Evolutionary conservation across 805 yeast species (phyloP), one percentile per base, ranked within the genome.

Genomic region (Saccharomycopsis babjevae): DNA sequence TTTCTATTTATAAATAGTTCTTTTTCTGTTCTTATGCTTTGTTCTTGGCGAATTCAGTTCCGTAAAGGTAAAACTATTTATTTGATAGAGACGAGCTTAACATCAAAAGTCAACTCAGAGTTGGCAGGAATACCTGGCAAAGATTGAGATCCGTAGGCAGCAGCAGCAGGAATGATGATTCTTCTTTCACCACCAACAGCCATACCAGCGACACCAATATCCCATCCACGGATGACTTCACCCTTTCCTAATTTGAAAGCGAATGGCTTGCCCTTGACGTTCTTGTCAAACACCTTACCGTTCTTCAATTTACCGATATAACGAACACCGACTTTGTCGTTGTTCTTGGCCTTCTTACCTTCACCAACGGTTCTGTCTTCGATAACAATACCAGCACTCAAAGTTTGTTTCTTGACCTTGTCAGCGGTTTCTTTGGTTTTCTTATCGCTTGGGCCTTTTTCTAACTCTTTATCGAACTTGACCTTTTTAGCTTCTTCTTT

Each of bases 181-280:
- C 98, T 86, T 83, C 99, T 92, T 82, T 94, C 99, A 72, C 98
- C 98, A 71, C 97, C 97, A 72, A 89, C 96, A 61, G 96, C 85
- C 97, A 94, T 92, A 73, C 98, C 98, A 62, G 93, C 91, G 69
- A 94, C 94, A 81, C 99, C 99, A 71, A 93, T 82, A 73, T 94
- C 99, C 89, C 97, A 94, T 67, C 98, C 99, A 76, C 89, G 89
- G 80, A 94, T 94, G 68, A 96, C 97, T 78, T 94, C 99, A 72
- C 98, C 99, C 74, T 87, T 88, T 70, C 99, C 99, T 69, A 94
- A 82, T 65, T 83, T 83, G 77, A 94, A 94, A 66, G 77, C 76
- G 76, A 94, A 94, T 71, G 99, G 99, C 80, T 90, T 93, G 70
- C 99, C 99, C 67, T 86, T 81, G 68, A 97, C 90, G 85, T 94